phyloP scores from a whole-genome alignment of 768 basidiomycete species.

The Tylopilus rubrobrunneus region DNA sequence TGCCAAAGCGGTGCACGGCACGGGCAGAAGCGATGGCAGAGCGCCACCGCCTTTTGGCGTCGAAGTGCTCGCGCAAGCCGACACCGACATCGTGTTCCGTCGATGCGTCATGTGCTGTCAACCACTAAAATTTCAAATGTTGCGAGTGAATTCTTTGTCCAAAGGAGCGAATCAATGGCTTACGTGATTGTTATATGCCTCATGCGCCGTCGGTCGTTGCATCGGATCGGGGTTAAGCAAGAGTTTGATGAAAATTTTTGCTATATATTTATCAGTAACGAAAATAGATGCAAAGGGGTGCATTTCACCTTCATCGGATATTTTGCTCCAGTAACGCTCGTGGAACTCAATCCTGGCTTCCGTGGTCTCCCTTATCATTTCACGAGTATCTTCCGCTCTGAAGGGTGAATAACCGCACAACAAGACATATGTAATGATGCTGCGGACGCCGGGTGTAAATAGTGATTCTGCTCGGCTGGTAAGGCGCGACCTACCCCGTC shows the following conservation, averaged over 20 bases:
- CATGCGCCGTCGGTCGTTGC: conserved; percentile 65
- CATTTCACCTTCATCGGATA: conserved; percentile 65
- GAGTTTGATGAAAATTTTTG: conserved; percentile 76
- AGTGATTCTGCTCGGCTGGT: background rate
- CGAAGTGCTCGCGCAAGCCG: conserved; percentile 80
- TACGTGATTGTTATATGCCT: conserved; percentile 69
- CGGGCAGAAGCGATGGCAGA: conserved; percentile 57
- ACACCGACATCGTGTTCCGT: conserved; percentile 69
- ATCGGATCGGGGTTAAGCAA: conserved; percentile 70
- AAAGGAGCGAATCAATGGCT: conserved; percentile 19
- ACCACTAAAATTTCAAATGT: conserved; percentile 50
- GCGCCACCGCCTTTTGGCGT: conserved; percentile 71
- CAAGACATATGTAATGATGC: conserved; percentile 92
- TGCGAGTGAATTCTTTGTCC: background rate
- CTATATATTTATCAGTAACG: conserved; percentile 35
- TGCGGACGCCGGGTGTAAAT: conserved; percentile 27
- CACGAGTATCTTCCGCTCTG: conserved; percentile 72
- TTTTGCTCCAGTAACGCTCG: conserved; percentile 90
- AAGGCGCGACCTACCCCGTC: conserved; percentile 59
- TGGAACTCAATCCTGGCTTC: conserved; percentile 87
- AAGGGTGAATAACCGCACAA: conserved; percentile 96
- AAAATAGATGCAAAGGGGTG: background rate
- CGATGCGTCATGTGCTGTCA: conserved; percentile 61
- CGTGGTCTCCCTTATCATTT: conserved; percentile 80
- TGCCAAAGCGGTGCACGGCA: conserved; percentile 33